Evolutionary conservation across 768 basidiomycete species (phyloP).

Genomic region (Mycena sanguinolenta): DNA sequence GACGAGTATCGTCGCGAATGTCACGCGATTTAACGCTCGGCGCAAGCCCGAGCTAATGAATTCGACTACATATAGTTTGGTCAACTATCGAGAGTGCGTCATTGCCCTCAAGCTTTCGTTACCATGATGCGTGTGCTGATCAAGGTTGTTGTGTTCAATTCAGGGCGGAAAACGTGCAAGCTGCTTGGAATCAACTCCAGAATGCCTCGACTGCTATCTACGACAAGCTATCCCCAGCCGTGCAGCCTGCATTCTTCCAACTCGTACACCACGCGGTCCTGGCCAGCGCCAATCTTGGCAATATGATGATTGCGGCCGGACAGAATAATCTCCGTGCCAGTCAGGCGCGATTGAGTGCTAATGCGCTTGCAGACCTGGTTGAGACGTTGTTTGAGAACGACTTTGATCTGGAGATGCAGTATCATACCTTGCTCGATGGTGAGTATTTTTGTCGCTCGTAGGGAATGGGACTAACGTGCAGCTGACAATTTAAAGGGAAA

Average conservation of each 20-base stretch:
- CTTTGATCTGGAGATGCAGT: conserved; percentile 70
- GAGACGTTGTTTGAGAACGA: conserved; percentile 72
- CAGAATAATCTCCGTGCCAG: conserved; percentile 71
- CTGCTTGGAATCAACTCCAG: conserved; percentile 63
- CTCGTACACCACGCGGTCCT: conserved; percentile 76
- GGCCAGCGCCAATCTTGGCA: conserved; percentile 69
- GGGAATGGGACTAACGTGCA: neutral
- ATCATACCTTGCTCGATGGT: conserved; percentile 70
- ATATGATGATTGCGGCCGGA: conserved; percentile 72
- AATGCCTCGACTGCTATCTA: conserved; percentile 67
- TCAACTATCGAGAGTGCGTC: conserved; percentile 79
- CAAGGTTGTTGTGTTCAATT: neutral
- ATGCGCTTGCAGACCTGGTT: conserved; percentile 67
- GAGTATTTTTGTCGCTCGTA: conserved; percentile 27
- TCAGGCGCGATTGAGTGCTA: conserved; percentile 74
- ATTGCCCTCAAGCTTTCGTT: neutral
- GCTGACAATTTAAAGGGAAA: conserved; percentile 56
- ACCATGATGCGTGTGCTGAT: neutral
- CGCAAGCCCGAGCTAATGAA: conserved; percentile 78
- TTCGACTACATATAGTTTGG: conserved; percentile 71
- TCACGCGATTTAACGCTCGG: conserved; percentile 69
- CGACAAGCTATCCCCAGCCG: conserved; percentile 59
- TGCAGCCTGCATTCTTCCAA: conserved; percentile 76
- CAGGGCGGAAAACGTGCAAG: conserved; percentile 71
- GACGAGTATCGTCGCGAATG: conserved; percentile 66